Evolutionary conservation across 257 asterid genomes (phyloP).

Genomic region (Solanum okadae): DNA sequence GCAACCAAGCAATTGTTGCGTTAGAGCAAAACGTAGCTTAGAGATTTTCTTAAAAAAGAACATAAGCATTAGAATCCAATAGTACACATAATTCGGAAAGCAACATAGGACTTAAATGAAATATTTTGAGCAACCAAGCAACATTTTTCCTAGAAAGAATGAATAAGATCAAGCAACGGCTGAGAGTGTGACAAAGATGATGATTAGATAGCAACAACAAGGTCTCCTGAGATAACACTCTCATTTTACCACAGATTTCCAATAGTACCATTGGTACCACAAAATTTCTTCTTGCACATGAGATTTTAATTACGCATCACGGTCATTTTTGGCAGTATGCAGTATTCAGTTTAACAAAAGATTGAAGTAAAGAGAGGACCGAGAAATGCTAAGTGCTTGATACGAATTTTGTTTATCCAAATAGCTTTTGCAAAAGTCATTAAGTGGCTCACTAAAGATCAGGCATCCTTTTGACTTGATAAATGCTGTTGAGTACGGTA

Average conservation of each 20-base stretch:
- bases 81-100: neutral
- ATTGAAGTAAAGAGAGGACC: neutral
- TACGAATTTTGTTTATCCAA: neutral
- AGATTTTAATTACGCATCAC: neutral
- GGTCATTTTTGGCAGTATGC: neutral
- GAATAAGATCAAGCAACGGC: neutral
- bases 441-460: neutral
- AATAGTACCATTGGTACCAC: neutral
- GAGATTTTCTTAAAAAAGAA: too few relatives aligned
- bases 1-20: neutral
- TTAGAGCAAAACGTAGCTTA: too few relatives aligned
- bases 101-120: neutral
- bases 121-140: neutral
- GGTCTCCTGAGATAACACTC: neutral
- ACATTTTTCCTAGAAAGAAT: neutral
- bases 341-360: neutral
- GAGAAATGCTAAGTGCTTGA: neutral
- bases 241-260: neutral
- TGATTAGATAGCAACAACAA: neutral
- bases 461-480: neutral
- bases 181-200: neutral
- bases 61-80: neutral
- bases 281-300: neutral
- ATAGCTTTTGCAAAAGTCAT: neutral
- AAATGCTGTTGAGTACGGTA: neutral